Percentiles rank a stretch among this genome's conserved stretches.
Conservation (phyloP, 75 land plant species). For the Chamaecyparis obtusa region DNA sequence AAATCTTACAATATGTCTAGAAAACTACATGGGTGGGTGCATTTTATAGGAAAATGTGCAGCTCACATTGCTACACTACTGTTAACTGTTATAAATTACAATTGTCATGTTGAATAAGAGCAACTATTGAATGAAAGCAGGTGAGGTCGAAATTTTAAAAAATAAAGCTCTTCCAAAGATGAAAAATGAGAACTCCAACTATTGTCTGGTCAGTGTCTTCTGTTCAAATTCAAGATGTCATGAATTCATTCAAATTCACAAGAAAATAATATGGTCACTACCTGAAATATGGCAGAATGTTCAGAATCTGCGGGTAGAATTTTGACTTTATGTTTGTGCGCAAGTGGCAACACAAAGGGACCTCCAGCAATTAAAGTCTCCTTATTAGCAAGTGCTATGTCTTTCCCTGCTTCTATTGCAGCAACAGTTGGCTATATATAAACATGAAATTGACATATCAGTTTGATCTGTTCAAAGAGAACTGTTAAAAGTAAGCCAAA, state of each 20-base stretch:
- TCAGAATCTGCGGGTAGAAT: conserved; percentile 99
- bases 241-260: background rate
- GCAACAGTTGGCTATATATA: conserved; percentile 90
- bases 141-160: background rate
- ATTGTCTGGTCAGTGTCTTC: background rate
- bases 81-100: background rate
- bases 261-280: conserved; percentile 10
- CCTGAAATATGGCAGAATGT: conserved; percentile 99
- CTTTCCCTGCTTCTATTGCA: conserved; percentile 97
- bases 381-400: conserved; percentile 95
- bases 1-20: background rate
- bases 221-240: background rate
- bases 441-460: conserved; percentile 8
- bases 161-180: background rate
- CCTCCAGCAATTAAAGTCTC: conserved; percentile 98
- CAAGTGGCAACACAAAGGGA: conserved; percentile 97
- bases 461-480: conserved; percentile 8
- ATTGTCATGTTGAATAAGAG: background rate
- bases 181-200: background rate
- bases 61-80: too few relatives aligned
- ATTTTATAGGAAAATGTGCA: background rate
- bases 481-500: background rate
- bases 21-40: background rate
- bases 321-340: conserved; percentile 88
- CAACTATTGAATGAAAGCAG: background rate